Base-by-base conservation (phyloP, 1,284 basidiomycete species). In the Prillingera fragicola region DNA sequence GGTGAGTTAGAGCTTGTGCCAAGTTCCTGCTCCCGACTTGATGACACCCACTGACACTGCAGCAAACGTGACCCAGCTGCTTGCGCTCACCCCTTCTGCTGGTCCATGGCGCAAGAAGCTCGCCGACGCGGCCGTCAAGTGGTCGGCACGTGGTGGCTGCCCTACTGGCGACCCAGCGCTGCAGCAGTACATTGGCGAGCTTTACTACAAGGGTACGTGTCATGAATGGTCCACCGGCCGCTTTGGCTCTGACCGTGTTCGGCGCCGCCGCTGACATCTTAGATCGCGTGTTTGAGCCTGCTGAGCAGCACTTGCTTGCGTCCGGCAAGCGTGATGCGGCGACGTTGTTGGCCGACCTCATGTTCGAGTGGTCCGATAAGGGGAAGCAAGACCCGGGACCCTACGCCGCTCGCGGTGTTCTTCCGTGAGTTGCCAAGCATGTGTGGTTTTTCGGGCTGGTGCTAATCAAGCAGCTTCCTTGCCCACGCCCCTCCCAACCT, bases 241-340 rank as follows among this genome's bases (percentile, higher is more conserved):
- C 12, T 26, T 3, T 14, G 8, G 4, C 38, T 40, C 14, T 18
- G 9, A 29, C 18, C n/a, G 15, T 23, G 13, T 14, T 8, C 9
- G 7, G 12, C 3, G 18, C 10, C 19, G 1, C 25, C 25, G 23
- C 48, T 55, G 27, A 45, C 40, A 14, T 17, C 21, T 15, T 59
- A 92, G 89, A 92, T 66, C 80, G 81, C 9, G 72, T 74, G 21
- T 88, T 83, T 61, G 80, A 81, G 37, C 64, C 69, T 14, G 89
- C 89, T 1, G 88, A 94, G 59, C 71, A 76, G 1, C 84, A 92
- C 71, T 75, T 95, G 26, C 74, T 96, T 10, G 78, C 84, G 7
- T 82, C 87, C 1, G 87, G 87, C 37, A 86, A 84, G 59, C 80
- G 87, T 40, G 90, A 94, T 57, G 86, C 88, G 36, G 89, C 87